Conservation (phyloP, 139 green algal genomes). For the Chlorella vulgaris region DNA sequence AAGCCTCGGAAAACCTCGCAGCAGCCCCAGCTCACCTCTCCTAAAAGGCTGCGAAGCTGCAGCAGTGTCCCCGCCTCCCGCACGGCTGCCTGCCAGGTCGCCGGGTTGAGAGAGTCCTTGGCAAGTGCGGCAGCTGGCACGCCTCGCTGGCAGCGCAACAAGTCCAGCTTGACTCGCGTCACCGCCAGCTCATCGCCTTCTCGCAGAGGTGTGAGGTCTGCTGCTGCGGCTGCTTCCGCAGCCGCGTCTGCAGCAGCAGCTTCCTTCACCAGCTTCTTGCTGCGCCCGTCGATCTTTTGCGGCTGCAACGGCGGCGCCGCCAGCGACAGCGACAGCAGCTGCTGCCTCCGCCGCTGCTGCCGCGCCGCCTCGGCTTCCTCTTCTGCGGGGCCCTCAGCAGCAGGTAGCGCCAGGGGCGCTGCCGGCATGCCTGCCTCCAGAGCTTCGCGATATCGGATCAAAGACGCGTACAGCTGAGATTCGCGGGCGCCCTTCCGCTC, state of each 20-base stretch:
- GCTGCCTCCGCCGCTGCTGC: background rate
- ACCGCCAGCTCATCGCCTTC: slow-evolving; percentile 1
- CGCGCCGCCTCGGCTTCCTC: background rate
- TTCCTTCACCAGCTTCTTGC: slow-evolving; percentile 13
- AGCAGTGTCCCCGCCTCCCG: slow-evolving; percentile 23
- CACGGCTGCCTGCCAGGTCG: slow-evolving; percentile 49
- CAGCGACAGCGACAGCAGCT: background rate
- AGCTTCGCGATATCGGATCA: slow-evolving; percentile 34
- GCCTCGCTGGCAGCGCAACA: slow-evolving; percentile 16
- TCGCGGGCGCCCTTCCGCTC: slow-evolving; percentile 66
- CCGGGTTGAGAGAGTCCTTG: slow-evolving; percentile 10
- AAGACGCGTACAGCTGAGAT: slow-evolving; percentile 43
- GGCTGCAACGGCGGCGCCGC: background rate
- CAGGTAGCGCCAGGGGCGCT: background rate
- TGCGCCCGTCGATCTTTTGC: background rate
- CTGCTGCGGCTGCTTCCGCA: background rate
- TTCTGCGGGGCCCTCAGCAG: background rate
- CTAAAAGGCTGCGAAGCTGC: slow-evolving; percentile 61
- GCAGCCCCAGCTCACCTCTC: slow-evolving; percentile 71
- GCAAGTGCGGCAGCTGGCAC: background rate
- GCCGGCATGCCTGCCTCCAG: slow-evolving; percentile 48
- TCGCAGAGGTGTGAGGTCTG: background rate
- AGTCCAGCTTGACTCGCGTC: slow-evolving; percentile 13
- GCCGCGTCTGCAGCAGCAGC: slow-evolving; percentile 10
- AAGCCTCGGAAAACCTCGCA: too few relatives aligned